Percentiles rank a stretch among this genome's conserved stretches.
Conservation (phyloP, 352 stramenopile species). For the Pythium grandisporangium region DNA sequence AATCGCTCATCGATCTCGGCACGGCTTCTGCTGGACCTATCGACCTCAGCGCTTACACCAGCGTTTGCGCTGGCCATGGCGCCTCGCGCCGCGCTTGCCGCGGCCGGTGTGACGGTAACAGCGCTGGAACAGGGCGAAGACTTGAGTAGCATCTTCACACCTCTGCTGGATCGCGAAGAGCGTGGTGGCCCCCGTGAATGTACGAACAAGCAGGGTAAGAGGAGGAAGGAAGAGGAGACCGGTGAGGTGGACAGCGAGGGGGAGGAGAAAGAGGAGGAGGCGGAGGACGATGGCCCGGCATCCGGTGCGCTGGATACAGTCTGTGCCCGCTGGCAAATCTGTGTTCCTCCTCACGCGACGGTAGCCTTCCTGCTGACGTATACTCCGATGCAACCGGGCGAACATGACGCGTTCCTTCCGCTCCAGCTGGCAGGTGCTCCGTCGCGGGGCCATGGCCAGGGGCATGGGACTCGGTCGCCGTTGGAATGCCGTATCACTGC, state of each 20-base stretch:
- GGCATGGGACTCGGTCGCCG: no score
- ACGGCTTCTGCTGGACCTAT: slow-evolving; percentile 68
- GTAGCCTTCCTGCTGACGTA: slow-evolving; percentile 75
- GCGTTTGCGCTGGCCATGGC: slow-evolving; percentile 61
- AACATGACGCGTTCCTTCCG: slow-evolving; percentile 55
- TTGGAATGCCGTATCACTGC: slow-evolving; percentile 50
- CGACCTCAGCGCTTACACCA: slow-evolving; percentile 16
- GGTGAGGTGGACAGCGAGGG: neutral
- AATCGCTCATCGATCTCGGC: slow-evolving; percentile 81
- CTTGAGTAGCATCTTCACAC: slow-evolving; percentile 73
- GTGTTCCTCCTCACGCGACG: slow-evolving; percentile 50
- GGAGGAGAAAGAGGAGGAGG: no score
- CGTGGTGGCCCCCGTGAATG: neutral
- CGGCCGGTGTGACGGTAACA: slow-evolving; percentile 9
- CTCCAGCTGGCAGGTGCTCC: slow-evolving; percentile 62
- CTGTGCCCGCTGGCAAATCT: slow-evolving; percentile 64
- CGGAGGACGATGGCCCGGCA: no score
- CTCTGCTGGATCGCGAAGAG: slow-evolving; percentile 24
- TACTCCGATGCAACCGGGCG: slow-evolving; percentile 28
- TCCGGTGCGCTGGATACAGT: slow-evolving; percentile 10
- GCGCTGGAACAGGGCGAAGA: slow-evolving; percentile 60
- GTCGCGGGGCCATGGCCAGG: no score
- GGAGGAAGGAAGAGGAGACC: no score
- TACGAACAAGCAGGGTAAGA: no score
- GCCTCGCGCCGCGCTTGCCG: neutral